Evolutionary conservation across 1,284 basidiomycete genomes (phyloP), one percentile per base, ranked within the genome.

Genomic region (Cutaneotrichosporon sp.): DNA sequence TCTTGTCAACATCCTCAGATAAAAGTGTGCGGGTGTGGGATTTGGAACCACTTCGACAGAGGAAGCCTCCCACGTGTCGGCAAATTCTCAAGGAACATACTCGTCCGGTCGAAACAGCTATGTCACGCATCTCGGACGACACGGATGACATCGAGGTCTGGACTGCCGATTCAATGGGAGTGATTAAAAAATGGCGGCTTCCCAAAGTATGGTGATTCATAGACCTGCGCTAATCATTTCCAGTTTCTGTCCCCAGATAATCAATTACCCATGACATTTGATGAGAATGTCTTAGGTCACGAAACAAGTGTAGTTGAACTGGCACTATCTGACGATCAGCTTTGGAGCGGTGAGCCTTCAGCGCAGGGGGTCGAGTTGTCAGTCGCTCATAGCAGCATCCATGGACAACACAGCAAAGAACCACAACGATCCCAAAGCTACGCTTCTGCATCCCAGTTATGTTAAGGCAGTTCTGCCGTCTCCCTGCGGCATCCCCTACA

Each of bases 1-100:
- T 97, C 22, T 77, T 93, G 8, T 93, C 92, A 0, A 88, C 88
- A 15, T 85, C 90, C 20, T 96, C 93, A 8, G 94, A 98, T 74
- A 91, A 92, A 64, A 83, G 85, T 14, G 78, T 93, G 42, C 83
- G 90, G 55, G 79, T 97, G 56, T 97, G 93, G 92, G 90, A 79
- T 54, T 68, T 77, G 7, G 39, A 56, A 14, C 33, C 68, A 34
- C 51, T 73, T 33, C 41, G 39, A 15, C 64, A 70, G 83, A 22
- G 80, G 8, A 21, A 30, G 79, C 85, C 13, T 84, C 89, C 20
- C 80, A 87, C 13, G 81, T 86, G 69, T 79, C 80, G 64, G 0
- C 66, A 69, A 41, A 64, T 58, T 4, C 36, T 75, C 21, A 68
- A 70, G 46, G 55, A 53, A 3, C 63, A 65, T 46, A 60, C 65